These are phyloP conservation scores for Lachancea thermotolerans DNA, from an alignment of 805 yeast species.

Conservation along the genomic window DNA sequence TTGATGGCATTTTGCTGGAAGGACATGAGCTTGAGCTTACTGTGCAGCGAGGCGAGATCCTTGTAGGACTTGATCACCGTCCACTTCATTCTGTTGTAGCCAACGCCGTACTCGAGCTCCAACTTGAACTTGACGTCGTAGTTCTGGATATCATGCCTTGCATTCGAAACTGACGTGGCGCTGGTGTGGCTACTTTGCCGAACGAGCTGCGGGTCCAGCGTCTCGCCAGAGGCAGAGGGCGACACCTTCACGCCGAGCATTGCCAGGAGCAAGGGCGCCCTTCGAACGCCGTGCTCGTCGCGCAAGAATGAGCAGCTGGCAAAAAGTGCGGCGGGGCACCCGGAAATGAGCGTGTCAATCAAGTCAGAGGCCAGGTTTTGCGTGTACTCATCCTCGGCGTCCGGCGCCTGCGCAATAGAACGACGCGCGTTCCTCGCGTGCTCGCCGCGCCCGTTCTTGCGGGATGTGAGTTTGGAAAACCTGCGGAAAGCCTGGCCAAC, in stretches of 20 bases:
- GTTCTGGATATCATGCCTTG: constrained; percentile 9
- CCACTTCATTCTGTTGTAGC: constrained; percentile 75
- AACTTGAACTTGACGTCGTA: constrained; percentile 45
- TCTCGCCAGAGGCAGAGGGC: constrained; percentile 38
- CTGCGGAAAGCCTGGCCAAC: constrained; percentile 24
- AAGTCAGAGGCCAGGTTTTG: constrained; percentile 36
- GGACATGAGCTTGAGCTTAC: constrained; percentile 50
- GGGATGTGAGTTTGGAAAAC: constrained; percentile 17
- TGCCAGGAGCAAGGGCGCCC: constrained; percentile 78
- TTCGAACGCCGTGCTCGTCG: constrained; percentile 67
- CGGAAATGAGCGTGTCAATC: constrained; percentile 50
- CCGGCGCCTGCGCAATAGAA: not conserved
- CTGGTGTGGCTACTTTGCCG: not conserved
- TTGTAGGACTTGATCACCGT: constrained; percentile 61
- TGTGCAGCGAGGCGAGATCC: constrained; percentile 67
- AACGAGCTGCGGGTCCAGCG: not conserved
- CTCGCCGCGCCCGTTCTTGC: constrained; percentile 4
- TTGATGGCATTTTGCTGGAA: constrained; percentile 37
- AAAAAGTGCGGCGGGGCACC: constrained; percentile 67
- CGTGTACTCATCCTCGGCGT: constrained; percentile 16
- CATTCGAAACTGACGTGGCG: not conserved
- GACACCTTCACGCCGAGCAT: constrained; percentile 59
- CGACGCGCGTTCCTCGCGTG: not conserved
- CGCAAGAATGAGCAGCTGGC: constrained; percentile 66
- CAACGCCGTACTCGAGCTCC: constrained; percentile 88